phyloP scores from a whole-genome alignment of 345 rosid species.

The Hibiscus trionum region DNA sequence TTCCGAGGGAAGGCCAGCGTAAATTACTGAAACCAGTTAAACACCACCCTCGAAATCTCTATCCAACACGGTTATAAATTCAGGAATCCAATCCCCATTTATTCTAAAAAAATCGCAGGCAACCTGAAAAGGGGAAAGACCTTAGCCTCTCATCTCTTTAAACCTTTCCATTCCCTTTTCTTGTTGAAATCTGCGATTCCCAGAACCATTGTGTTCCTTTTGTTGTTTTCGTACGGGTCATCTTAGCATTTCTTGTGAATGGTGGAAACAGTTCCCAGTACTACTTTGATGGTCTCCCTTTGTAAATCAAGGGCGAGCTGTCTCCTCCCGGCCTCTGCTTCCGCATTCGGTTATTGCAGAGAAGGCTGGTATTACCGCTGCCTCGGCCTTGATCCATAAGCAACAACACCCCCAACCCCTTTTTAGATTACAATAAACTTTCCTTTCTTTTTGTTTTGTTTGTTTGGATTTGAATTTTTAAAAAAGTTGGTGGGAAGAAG shows the following conservation, averaged over 20 bases:
- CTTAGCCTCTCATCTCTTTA: no score
- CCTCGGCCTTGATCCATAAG: constrained; percentile 88
- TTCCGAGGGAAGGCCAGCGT: neutral
- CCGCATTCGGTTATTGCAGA: constrained; percentile 89
- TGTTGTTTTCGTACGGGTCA: neutral
- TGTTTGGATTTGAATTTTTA: neutral
- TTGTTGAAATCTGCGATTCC: no score
- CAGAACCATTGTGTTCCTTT: no score
- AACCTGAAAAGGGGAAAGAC: no score
- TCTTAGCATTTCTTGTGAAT: constrained; percentile 54
- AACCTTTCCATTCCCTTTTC: no score
- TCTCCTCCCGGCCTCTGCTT: constrained; percentile 48
- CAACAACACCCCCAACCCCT: no score
- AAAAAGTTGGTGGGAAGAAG: constrained; percentile 9
- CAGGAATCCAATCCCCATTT: neutral
- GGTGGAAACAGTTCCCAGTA: constrained; percentile 70
- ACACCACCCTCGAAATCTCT: neutral
- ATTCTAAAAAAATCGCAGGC: no score
- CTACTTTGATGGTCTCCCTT: constrained; percentile 78
- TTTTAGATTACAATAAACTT: no score
- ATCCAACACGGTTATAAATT: neutral
- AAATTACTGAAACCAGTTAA: neutral
- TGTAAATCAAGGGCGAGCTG: constrained; percentile 23
- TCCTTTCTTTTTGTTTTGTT: neutral
- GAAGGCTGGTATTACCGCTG: constrained; percentile 99